Evolutionary conservation across 2,329 filamentous ascomycete genomes (phyloP).

Genomic region (Trichophyton simii): DNA sequence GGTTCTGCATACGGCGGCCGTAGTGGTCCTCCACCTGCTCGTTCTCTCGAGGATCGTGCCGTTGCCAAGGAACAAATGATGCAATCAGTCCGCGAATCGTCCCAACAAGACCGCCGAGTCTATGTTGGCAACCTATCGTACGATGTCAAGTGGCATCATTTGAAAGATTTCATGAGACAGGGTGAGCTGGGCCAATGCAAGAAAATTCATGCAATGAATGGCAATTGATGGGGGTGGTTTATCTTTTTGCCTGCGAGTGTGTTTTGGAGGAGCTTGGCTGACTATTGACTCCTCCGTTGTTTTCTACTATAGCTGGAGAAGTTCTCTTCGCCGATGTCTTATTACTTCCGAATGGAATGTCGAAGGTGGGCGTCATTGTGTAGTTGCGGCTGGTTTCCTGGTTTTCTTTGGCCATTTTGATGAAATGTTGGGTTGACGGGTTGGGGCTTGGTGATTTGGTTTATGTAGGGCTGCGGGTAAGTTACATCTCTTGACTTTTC

Average conservation of each 20-base stretch:
- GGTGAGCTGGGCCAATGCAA: constrained; percentile 47
- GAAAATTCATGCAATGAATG: constrained; percentile 10
- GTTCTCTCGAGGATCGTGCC: constrained; percentile 72
- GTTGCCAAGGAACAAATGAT: constrained; percentile 90
- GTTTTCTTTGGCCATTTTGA: constrained; percentile 51
- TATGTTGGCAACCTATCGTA: constrained; percentile 98
- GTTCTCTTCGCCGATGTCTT: constrained; percentile 99
- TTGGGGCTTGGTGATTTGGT: constrained; percentile 79
- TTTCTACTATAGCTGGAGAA: constrained; percentile 64
- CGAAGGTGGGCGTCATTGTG: constrained; percentile 97
- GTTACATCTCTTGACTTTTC: constrained; percentile 27
- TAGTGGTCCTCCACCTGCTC: constrained; percentile 51
- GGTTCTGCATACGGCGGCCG: constrained; percentile 46
- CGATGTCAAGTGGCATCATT: constrained; percentile 99
- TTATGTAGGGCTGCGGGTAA: constrained; percentile 99
- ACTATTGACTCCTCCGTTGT: constrained; percentile 25
- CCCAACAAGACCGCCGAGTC: constrained; percentile 96
- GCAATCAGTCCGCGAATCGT: constrained; percentile 82
- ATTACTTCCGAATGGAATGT: constrained; percentile 99
- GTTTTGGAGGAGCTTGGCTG: constrained; percentile 17
- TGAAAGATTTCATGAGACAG: constrained; percentile 99
- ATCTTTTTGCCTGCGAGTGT: constrained; percentile 4
- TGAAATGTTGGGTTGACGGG: constrained; percentile 99
- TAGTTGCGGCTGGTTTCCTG: constrained; percentile 73
- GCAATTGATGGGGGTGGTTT: constrained; percentile 11